Evolutionary conservation across 345 rosid genomes (phyloP).

Genomic region (Gossypium anomalum): DNA sequence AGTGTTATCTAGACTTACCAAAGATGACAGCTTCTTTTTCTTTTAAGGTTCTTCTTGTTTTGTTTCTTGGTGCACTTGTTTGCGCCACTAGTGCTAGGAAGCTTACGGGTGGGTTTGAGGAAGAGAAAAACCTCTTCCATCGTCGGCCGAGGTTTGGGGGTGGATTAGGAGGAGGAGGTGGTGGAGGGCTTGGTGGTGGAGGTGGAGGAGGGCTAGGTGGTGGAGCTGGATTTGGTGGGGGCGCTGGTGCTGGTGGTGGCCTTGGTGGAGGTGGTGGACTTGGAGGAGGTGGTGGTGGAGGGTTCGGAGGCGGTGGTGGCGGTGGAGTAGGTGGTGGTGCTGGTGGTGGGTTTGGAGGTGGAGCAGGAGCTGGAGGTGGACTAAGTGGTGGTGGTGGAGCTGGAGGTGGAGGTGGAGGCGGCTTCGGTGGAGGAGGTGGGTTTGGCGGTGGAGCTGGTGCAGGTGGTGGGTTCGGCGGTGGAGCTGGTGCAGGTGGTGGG

Average conservation of each 20-base stretch:
- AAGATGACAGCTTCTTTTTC: slow-evolving; percentile 16
- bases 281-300: slow-evolving; percentile 26
- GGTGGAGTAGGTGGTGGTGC: slow-evolving; percentile 25
- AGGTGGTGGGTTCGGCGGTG: slow-evolving; percentile 24
- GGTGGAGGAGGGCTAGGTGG: slow-evolving; percentile 25
- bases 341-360: slow-evolving; percentile 32
- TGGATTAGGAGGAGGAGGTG: slow-evolving; percentile 32
- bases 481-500: slow-evolving; percentile 29
- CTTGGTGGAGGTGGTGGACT: slow-evolving; percentile 31
- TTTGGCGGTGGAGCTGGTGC: slow-evolving; percentile 30
- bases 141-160: slow-evolving; percentile 23
- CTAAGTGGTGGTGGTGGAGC: slow-evolving; percentile 28
- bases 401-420: slow-evolving; percentile 29
- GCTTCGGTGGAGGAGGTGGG: slow-evolving; percentile 29
- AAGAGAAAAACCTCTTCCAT: slow-evolving; percentile 34
- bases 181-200: slow-evolving; percentile 36
- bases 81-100: slow-evolving; percentile 35
- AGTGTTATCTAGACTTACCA: not conserved
- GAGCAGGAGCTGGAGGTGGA: slow-evolving; percentile 25
- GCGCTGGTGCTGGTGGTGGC: slow-evolving; percentile 33
- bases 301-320: slow-evolving; percentile 25
- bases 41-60: slow-evolving; percentile 31
- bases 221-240: slow-evolving; percentile 28
- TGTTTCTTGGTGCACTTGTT: slow-evolving; percentile 34
- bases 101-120: slow-evolving; percentile 30